Base-by-base conservation (phyloP, 805 yeast species). In the Metschnikowia peoriensis region DNA sequence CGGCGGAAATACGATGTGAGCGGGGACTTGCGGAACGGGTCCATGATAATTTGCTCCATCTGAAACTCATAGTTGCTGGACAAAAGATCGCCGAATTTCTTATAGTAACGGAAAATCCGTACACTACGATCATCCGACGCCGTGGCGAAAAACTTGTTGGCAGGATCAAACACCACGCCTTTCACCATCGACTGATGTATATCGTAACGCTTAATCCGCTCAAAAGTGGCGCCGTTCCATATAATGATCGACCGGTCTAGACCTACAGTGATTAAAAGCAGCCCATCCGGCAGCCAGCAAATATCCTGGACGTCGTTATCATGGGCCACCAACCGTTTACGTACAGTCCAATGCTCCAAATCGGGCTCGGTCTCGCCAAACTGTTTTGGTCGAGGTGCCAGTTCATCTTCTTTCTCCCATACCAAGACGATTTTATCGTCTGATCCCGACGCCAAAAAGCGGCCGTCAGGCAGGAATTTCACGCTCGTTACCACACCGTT, bases 241-340 rank as follows among this genome's bases (percentile, higher is more conserved):
- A 94, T 85, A 44, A 93, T 88, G 49, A 94, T 89, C 42, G 94
- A 87, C 64, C 97, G 78, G 69, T 94, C 99, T 52, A 94, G 76
- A 0, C 99, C 99, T 10, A 93, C 99, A 1, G 97, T 88, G 15
- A 94, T 97, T 44, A 94, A 73, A 27, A 94, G 82, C 38, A 89
- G 82, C 4, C 96, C 88, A 65, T 93, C 98, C 0, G 98, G 97
- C 1, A 97, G 88, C 98, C 99, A 94, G 41, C 97, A 96, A 59
- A 94, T 85, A 69, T 94, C 99, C 67, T 94, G 99, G 47, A 94
- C 89, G 72, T 94, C 99, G 65, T 93, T 94, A 58, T 94, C 98
- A 68, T 94, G 99, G 1, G 97, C 99, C 16, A 90, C 97, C 14
- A 91, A 78, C 62, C 98, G 80, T 62, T 89, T 89, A 16, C 97